phyloP scores from a whole-genome alignment of 2,329 filamentous ascomycete species.

The Pseudocercospora pini-densiflorae region DNA sequence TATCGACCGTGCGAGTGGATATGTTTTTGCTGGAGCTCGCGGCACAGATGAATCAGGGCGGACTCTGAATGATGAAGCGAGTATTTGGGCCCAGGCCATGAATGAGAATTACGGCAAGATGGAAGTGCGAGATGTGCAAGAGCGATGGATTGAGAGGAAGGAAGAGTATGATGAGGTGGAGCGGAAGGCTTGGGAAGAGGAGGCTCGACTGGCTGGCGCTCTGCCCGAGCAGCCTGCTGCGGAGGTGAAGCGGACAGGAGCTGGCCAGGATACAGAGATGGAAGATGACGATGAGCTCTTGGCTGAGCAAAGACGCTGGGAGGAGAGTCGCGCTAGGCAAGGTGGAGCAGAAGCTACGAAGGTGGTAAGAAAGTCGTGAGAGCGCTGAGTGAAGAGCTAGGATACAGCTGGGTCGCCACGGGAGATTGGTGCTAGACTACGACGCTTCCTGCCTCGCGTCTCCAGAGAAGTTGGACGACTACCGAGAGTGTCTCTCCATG shows the following conservation, averaged over 20 bases:
- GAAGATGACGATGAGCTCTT: constrained; percentile 35
- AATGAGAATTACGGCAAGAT: constrained; percentile 69
- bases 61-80: constrained; percentile 47
- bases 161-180: constrained; percentile 86
- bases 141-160: constrained; percentile 91
- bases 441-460: neutral
- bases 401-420: neutral
- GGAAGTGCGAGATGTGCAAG: constrained; percentile 88
- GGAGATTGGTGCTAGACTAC: too few species aligned
- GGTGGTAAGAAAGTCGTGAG: constrained; percentile 27
- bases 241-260: constrained; percentile 30
- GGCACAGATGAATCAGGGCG: constrained; percentile 75
- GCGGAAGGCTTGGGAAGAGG: constrained; percentile 73
- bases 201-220: constrained; percentile 56
- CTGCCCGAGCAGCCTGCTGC: constrained; percentile 33
- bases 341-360: constrained; percentile 20
- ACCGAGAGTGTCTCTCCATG: too few species aligned
- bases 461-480: too few species aligned
- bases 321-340: constrained; percentile 27
- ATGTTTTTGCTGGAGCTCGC: constrained; percentile 88
- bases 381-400: neutral
- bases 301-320: constrained; percentile 38
- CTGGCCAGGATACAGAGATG: constrained; percentile 25
- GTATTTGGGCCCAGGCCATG: constrained; percentile 97
- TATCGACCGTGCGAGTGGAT: constrained; percentile 90